Percentiles rank a stretch among this genome's conserved stretches.
These are phyloP conservation scores for Eimeria necatrix DNA, from an alignment of 169 alveolate genomes.

Conservation along the genomic window DNA sequence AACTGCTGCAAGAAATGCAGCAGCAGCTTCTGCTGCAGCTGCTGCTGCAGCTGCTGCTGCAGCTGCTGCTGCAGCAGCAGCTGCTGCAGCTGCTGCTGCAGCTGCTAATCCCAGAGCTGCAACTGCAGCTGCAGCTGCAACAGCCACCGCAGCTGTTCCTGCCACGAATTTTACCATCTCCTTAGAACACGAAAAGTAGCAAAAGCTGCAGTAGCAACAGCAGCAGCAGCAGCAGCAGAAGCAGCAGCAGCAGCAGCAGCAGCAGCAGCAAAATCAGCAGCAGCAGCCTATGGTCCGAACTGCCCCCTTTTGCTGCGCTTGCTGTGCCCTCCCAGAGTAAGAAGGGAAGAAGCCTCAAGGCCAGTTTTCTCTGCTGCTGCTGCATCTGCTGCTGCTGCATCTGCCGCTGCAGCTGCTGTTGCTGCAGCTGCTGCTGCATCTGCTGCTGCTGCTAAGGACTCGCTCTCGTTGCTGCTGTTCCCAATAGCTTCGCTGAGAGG, in stretches of 20 bases:
- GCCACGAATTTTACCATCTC: too few relatives aligned
- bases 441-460: background rate
- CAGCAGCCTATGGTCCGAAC: background rate
- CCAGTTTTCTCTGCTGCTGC: conserved; percentile 1
- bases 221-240: background rate
- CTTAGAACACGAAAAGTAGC: too few relatives aligned
- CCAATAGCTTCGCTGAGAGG: too few relatives aligned
- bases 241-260: background rate
- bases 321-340: background rate
- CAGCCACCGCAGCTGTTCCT: too few relatives aligned
- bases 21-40: background rate
- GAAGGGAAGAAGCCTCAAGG: conserved; percentile 2
- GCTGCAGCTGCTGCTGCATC: background rate
- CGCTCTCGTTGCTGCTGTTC: background rate
- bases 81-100: conserved; percentile 10
- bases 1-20: too few relatives aligned
- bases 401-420: conserved; percentile 16
- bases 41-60: conserved; percentile 21
- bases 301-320: background rate
- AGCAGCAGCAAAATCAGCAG: background rate
- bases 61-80: background rate
- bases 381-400: conserved; percentile 11
- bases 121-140: too few relatives aligned
- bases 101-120: background rate
- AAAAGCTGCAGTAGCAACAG: background rate